Conservation (phyloP, 2,329 filamentous ascomycete genomes). For the Sarocladium strictum region DNA sequence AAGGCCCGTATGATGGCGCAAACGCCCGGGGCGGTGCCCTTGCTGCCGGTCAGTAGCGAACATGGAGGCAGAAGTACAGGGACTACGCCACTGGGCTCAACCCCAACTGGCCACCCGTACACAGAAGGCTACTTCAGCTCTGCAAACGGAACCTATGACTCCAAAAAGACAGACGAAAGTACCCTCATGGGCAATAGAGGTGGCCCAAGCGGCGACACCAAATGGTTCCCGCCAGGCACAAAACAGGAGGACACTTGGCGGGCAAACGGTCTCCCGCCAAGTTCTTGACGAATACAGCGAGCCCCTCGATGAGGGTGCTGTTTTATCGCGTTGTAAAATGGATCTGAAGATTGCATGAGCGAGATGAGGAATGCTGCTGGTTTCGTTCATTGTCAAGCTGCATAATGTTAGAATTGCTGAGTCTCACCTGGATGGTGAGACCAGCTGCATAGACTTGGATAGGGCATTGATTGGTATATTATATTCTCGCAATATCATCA, state of each 20-base stretch:
- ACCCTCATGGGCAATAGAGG: conserved; percentile 30
- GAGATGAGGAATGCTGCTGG: not conserved
- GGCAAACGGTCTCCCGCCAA: conserved; percentile 26
- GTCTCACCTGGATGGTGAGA: not conserved
- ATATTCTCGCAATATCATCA: too few species aligned
- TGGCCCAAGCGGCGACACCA: conserved; percentile 37
- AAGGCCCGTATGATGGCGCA: conserved; percentile 62
- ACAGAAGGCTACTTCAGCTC: conserved; percentile 39
- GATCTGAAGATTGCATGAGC: too few species aligned
- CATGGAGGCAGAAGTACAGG: conserved; percentile 17
- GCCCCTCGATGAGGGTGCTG: too few species aligned
- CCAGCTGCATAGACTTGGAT: not conserved
- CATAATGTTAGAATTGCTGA: not conserved
- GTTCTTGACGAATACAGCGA: not conserved
- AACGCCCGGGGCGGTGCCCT: conserved; percentile 29
- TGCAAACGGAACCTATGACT: conserved; percentile 32
- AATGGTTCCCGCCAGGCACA: conserved; percentile 74
- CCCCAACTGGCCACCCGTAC: conserved; percentile 31
- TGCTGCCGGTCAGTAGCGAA: conserved; percentile 63
- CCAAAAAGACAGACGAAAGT: conserved; percentile 52
- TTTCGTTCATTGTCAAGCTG: not conserved
- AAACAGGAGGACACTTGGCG: conserved; percentile 82
- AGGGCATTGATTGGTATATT: conserved; percentile 2
- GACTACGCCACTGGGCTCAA: conserved; percentile 20
- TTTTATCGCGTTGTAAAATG: too few species aligned